Evolutionary conservation across 148 eudicot species (phyloP), one percentile per base, ranked within the genome.

Genomic region (Vaccinium vitisidaea): DNA sequence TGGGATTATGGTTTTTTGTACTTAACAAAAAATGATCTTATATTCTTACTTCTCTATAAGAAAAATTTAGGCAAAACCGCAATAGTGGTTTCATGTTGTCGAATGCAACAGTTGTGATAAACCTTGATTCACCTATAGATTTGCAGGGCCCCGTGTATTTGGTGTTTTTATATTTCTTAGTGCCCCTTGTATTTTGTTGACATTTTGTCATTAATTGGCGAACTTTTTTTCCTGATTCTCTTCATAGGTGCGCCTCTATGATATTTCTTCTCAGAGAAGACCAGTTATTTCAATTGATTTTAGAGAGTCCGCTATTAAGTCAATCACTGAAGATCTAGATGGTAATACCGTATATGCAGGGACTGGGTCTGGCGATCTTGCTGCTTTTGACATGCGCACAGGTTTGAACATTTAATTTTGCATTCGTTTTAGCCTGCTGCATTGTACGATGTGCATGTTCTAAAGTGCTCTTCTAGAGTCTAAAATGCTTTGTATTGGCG

Each of bases 291-390:
- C 98, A 71, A 86, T 97, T 83, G 94, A 93, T 86, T 97, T 95
- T 76, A 89, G 94, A 55, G 99, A 97, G 88, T 88, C 93, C 71
- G 88, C 98, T 55, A 97, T 97, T 70, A 97, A 89, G 91, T 92
- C 98, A 46, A 89, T 97, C 46, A 84, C 93, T 82, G 98, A 95
- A 91, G 99, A 95, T 90, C 73, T 87, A 63, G 96, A 97, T 88
- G 98, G 98, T 63, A 84, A 92, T 84, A 97, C 94, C 19, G 86
- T 97, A 87, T 97, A 93, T 83, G 75, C 86, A 58, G 99, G 99
- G 79, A 97, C 88, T 88, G 96, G 98, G n/a, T 88, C 93, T 46
- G 99, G 99, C 23, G 99, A 97, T 86, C 94, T 97, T 84, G 98
- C 95, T 86, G 92, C 98, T 81, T 83, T 93, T 86, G 99, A 97